Conservation (phyloP, 441 rosid genomes). For the Arabidopsis lyrata region DNA sequence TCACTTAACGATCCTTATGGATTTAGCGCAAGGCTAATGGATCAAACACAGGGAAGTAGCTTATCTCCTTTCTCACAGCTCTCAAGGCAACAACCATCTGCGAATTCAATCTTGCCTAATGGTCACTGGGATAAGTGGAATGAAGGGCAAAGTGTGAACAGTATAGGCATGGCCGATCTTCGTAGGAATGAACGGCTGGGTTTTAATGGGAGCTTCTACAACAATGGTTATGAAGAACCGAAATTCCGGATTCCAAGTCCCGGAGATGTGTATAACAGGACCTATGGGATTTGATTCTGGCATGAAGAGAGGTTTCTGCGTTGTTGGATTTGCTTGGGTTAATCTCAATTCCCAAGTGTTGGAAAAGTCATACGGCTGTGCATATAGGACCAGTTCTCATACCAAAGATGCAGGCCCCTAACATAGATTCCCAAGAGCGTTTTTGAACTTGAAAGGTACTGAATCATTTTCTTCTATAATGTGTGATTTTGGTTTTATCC, state of each 20-base stretch:
- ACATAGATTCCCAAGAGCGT: neutral
- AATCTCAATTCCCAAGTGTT: conserved; percentile 20
- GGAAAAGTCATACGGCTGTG: conserved; percentile 14
- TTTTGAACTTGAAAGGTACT: conserved; percentile 27
- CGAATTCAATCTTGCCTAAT: conserved; percentile 69
- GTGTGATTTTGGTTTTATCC: neutral
- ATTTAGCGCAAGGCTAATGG: conserved; percentile 69
- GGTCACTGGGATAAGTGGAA: conserved; percentile 89
- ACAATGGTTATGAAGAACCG: conserved; percentile 76
- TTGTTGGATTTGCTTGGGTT: conserved; percentile 41
- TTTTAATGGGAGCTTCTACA: conserved; percentile 53
- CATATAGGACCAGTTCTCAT: conserved; percentile 11
- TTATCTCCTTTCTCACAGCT: conserved; percentile 60
- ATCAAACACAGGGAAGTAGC: conserved; percentile 64
- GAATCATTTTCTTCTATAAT: neutral
- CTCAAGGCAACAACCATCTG: conserved; percentile 60
- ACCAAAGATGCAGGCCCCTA: conserved; percentile 28
- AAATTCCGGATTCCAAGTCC: conserved; percentile 76
- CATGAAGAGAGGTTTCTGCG: conserved; percentile 33
- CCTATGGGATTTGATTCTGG: conserved; percentile 74
- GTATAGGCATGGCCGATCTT: conserved; percentile 67
- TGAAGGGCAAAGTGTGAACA: conserved; percentile 70
- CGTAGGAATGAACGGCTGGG: conserved; percentile 84
- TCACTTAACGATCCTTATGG: conserved; percentile 64
- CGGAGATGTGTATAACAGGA: conserved; percentile 74